Base-by-base conservation (phyloP, 2,329 filamentous ascomycete genomes). In the Colletotrichum musicola region DNA sequence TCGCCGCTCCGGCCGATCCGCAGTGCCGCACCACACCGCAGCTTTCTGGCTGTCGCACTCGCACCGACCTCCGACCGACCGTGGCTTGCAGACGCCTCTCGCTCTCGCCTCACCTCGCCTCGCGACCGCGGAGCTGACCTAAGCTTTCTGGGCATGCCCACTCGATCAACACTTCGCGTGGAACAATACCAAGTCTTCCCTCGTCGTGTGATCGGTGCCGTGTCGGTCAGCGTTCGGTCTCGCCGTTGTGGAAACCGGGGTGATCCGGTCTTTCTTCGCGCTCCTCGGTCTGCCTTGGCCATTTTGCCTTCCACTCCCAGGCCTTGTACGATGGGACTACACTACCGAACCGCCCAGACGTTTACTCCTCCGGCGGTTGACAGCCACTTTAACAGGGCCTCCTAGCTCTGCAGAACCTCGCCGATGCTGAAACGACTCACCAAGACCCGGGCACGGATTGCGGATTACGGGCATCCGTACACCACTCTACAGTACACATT, bases 181-280 rank as follows among this genome's bases (percentile, higher is more conserved):
- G 49, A 65, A 42, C 25, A 67, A 58, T 42, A 64, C 35, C 51
- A 51, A 56, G 44, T 62, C 51, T 51, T 63, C 22, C 22, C 40
- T 49, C 40, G 49, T 35, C 64, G 62, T 63, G 44, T 46, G 61
- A 68, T 65, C 65, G 62, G 62, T 61, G 55, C 66, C 62, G 62
- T 66, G 55, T 56, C 56, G 66, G 66, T 69, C 54, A 60, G 30
- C 56, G 25, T 61, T 66, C 66, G 66, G 66, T 40, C 55, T 69
- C 55, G 62, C 66, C 66, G 62, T 61, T 50, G 18, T 30, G 50
- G 66, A 60, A 30, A 62, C 60, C 55, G 51, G 66, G 30, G 50
- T 25, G 27, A 42, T 54, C 46, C 64, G 53, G 40, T 40, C 61
- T 64, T 44, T 18, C n/a, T 16, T 40, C 46, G 27, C 50, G 10